These are phyloP conservation scores for Colletotrichum incanum DNA, from an alignment of 2,329 filamentous ascomycete genomes.

Conservation along the genomic window DNA sequence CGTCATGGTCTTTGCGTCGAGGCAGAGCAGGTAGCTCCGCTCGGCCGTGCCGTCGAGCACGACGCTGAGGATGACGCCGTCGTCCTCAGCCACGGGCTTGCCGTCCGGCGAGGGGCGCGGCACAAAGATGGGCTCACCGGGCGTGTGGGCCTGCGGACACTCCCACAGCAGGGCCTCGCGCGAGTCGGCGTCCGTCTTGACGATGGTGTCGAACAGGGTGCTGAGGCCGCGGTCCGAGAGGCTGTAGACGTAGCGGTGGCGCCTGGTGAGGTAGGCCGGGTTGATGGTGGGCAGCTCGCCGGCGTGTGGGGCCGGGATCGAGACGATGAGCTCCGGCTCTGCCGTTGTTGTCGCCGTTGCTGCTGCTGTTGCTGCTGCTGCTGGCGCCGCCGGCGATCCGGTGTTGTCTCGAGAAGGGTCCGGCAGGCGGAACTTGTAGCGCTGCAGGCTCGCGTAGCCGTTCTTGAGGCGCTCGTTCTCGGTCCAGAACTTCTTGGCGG, in stretches of 20 bases:
- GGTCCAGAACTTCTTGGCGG: conserved; percentile 60
- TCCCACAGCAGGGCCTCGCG: conserved; percentile 71
- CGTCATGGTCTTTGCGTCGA: conserved; percentile 74
- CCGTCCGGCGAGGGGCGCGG: conserved; percentile 48
- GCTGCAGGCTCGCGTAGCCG: conserved; percentile 56
- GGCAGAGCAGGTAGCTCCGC: conserved; percentile 76
- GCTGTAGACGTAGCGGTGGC: conserved; percentile 75
- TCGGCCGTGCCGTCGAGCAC: conserved; percentile 74
- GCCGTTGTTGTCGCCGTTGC: conserved; percentile 41
- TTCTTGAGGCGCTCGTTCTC: conserved; percentile 57
- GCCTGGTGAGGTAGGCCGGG: conserved; percentile 64
- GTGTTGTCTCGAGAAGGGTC: not conserved
- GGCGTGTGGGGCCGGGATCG: conserved; percentile 66
- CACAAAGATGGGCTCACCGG: conserved; percentile 80
- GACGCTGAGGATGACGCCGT: conserved; percentile 74
- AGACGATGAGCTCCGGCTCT: conserved; percentile 27
- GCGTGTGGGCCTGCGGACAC: conserved; percentile 71
- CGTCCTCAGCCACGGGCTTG: conserved; percentile 68
- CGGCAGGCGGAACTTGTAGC: conserved; percentile 61
- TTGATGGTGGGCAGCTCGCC: conserved; percentile 80
- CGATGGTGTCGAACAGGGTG: conserved; percentile 73
- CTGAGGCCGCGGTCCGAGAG: conserved; percentile 70
- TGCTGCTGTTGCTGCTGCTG: not conserved
- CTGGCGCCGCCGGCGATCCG: too few relatives aligned
- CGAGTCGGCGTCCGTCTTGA: conserved; percentile 75